A percentile compares a stretch with the other conserved stretches of the same genome.
Evolutionary conservation across 208 protist genomes (phyloP).

Genomic region (Leishmania braziliensis): DNA sequence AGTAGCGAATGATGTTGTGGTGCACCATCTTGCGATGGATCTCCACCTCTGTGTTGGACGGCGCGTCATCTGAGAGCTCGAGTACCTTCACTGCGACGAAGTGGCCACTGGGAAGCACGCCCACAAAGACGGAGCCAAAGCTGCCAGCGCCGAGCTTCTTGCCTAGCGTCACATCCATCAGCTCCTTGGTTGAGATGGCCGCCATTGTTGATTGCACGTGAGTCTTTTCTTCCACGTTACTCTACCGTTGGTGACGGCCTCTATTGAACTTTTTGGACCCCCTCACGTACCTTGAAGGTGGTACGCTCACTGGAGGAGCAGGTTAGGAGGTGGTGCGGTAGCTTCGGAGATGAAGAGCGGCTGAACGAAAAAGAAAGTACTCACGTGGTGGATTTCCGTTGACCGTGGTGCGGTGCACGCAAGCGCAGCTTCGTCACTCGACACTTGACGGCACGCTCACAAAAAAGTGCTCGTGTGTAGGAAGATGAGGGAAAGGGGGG

Average conservation of each 20-base stretch:
- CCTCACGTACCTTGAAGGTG: neutral
- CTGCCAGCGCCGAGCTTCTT: conserved; percentile 91
- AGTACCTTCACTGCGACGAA: conserved; percentile 92
- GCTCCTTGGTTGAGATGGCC: conserved; percentile 50
- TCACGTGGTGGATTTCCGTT: neutral
- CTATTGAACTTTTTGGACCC: neutral
- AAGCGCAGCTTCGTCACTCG: neutral
- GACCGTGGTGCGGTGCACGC: too few relatives aligned
- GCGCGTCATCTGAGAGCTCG: conserved; percentile 82
- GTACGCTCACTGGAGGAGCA: neutral
- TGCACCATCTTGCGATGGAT: conserved; percentile 91
- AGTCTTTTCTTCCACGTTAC: neutral
- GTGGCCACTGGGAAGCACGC: conserved; percentile 82
- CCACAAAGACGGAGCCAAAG: conserved; percentile 89
- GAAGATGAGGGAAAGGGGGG: neutral
- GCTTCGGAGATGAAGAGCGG: neutral
- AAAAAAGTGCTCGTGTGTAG: neutral
- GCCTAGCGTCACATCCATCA: conserved; percentile 60
- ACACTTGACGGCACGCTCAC: neutral
- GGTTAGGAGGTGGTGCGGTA: neutral
- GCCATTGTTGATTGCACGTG: conserved; percentile 18
- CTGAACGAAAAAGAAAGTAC: neutral
- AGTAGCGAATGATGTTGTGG: conserved; percentile 92
- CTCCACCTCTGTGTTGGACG: conserved; percentile 87
- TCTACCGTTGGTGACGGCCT: neutral